These are phyloP conservation scores for Rosa lucieae DNA, from an alignment of 306 rosid species.

Conservation along the genomic window DNA sequence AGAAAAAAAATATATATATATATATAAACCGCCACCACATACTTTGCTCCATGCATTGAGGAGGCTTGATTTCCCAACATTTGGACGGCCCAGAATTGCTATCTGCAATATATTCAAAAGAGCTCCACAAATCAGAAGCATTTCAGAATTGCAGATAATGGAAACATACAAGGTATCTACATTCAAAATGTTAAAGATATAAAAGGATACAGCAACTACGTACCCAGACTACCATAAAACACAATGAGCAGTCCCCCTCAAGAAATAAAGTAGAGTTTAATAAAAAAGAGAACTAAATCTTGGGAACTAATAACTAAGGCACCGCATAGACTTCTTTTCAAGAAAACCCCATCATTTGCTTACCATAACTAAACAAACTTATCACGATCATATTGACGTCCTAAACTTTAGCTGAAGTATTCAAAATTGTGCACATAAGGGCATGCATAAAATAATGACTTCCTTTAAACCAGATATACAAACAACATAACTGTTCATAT, in stretches of 20 bases:
- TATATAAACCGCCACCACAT: slow-evolving; percentile 28
- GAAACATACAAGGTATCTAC: slow-evolving; percentile 5
- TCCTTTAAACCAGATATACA: not conserved
- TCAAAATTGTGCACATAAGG: not conserved
- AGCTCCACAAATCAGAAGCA: slow-evolving; percentile 26
- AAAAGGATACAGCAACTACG: not conserved
- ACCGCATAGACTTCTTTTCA: not conserved
- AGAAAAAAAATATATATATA: slow-evolving; percentile 2
- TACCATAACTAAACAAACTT: not conserved
- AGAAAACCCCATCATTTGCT: not conserved
- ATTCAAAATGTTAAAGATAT: not conserved
- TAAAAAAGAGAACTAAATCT: not conserved
- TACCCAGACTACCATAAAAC: not conserved
- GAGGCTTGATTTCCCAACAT: slow-evolving; percentile 97
- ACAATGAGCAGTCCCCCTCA: not conserved
- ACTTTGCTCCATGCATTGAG: slow-evolving; percentile 99
- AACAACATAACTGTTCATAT: not conserved
- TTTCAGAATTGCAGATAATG: slow-evolving; percentile 4
- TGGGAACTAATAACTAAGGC: not conserved
- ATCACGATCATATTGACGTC: not conserved
- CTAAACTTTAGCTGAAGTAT: not conserved
- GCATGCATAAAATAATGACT: not conserved
- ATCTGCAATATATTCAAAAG: slow-evolving; percentile 50
- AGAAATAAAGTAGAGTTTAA: not conserved
- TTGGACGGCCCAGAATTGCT: slow-evolving; percentile 97